These are phyloP conservation scores for Boletus bicolor DNA, from an alignment of 768 basidiomycete genomes.

Conservation along the genomic window DNA sequence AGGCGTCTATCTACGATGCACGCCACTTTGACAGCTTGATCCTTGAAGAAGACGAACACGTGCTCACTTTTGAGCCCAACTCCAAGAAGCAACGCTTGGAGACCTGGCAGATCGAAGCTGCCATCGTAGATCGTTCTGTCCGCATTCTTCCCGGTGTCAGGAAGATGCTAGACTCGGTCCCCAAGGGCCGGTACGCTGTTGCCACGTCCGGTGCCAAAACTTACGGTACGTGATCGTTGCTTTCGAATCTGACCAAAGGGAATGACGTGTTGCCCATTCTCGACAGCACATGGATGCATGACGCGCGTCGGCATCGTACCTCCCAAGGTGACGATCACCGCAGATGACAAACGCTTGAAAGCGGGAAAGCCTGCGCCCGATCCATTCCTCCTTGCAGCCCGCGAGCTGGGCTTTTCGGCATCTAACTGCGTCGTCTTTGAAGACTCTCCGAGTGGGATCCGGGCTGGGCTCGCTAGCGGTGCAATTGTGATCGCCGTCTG, in stretches of 20 bases:
- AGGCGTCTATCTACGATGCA: constrained; percentile 24
- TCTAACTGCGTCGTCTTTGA: constrained; percentile 74
- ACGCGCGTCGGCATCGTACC: constrained; percentile 65
- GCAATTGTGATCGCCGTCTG: constrained; percentile 72
- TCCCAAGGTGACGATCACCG: constrained; percentile 68
- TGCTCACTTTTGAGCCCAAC: constrained; percentile 26
- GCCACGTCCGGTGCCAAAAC: constrained; percentile 74
- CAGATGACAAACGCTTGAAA: constrained; percentile 70
- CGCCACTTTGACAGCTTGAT: constrained; percentile 28
- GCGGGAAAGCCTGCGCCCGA: constrained; percentile 62
- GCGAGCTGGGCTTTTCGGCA: constrained; percentile 53
- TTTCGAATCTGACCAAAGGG: not conserved
- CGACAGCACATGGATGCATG: constrained; percentile 61
- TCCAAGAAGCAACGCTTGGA: constrained; percentile 34
- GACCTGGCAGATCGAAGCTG: constrained; percentile 57
- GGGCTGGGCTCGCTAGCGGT: constrained; percentile 68
- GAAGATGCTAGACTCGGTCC: constrained; percentile 61
- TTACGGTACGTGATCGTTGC: constrained; percentile 44
- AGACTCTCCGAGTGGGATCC: constrained; percentile 66
- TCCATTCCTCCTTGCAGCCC: constrained; percentile 60
- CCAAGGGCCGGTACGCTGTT: constrained; percentile 63
- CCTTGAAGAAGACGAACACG: constrained; percentile 36
- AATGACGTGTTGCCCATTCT: not conserved
- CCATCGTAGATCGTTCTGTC: constrained; percentile 58
- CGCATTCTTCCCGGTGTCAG: constrained; percentile 70